Conservation (phyloP, 257 asterid species). For the Fraxinus quadrangulata region DNA sequence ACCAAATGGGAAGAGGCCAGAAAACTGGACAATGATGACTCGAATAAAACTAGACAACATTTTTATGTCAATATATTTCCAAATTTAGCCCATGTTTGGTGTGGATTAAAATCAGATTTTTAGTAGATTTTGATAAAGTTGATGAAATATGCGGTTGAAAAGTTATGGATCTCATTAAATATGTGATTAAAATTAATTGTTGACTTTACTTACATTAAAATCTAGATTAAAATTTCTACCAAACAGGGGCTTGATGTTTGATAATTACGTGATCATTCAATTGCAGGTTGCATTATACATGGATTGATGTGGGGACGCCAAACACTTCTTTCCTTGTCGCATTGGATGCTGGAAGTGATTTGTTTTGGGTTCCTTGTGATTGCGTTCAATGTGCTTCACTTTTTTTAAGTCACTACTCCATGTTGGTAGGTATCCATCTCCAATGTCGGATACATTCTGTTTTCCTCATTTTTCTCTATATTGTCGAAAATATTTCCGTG, state of each 20-base stretch:
- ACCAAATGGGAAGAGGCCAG: not conserved
- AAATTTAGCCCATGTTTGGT: not conserved
- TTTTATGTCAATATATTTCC: not conserved
- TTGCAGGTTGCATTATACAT: conserved; percentile 79
- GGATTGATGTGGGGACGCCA: conserved; percentile 85
- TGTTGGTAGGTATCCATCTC: conserved; percentile 59
- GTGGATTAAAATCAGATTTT: no score
- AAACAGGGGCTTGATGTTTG: not conserved
- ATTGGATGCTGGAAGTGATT: conserved; percentile 85
- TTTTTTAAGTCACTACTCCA: conserved; percentile 58
- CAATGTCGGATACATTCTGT: not conserved
- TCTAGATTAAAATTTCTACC: no score
- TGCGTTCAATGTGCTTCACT: conserved; percentile 78
- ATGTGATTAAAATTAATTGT: no score
- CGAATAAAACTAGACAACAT: not conserved
- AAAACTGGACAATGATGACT: not conserved
- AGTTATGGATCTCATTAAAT: no score
- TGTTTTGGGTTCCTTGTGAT: conserved; percentile 84
- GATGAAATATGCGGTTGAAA: no score
- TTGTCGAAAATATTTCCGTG: conserved; percentile 18
- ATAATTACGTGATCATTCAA: conserved; percentile 19
- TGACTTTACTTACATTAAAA: no score
- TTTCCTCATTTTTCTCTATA: conserved; percentile 13
- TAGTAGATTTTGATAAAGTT: no score
- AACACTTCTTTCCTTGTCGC: conserved; percentile 77